Evolutionary conservation across 2,329 filamentous ascomycete species (phyloP).

Genomic region (Didymella sp.): DNA sequence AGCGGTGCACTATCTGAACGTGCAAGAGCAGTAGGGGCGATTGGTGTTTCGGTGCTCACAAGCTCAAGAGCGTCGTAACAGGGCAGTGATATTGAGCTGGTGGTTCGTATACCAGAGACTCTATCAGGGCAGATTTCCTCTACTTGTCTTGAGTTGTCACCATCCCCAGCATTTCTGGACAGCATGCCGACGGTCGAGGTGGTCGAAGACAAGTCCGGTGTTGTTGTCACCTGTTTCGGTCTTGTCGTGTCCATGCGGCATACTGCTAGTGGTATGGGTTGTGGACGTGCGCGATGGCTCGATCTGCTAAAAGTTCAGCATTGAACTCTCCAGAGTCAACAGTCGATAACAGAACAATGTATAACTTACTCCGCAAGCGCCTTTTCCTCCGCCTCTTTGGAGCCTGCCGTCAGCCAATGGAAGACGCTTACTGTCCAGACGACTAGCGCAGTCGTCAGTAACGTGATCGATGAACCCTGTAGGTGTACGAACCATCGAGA

Average conservation of each 20-base stretch:
- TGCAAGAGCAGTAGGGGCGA: neutral
- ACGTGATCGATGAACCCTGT: neutral
- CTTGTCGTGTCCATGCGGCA: neutral
- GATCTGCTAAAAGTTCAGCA: neutral
- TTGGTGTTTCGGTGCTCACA: neutral
- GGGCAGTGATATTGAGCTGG: neutral
- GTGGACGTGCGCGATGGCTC: neutral
- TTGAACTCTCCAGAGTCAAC: neutral
- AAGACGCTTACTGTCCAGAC: slow-evolving; percentile 46
- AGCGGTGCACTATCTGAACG: neutral
- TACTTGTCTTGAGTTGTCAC: no score
- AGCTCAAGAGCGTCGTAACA: neutral
- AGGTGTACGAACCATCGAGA: slow-evolving; percentile 46
- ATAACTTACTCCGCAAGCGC: neutral
- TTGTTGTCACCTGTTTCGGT: neutral
- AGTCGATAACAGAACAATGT: neutral
- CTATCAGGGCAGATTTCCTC: neutral
- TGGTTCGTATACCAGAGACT: neutral
- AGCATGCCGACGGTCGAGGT: neutral
- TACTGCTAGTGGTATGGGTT: neutral
- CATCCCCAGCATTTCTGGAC: neutral
- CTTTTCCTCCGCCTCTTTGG: slow-evolving; percentile 29
- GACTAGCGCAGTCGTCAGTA: slow-evolving; percentile 24
- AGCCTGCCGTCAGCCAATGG: slow-evolving; percentile 47
- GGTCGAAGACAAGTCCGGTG: neutral